phyloP scores from a whole-genome alignment of 176 grass and related monocot genomes.

The Saccharum spontaneum region DNA sequence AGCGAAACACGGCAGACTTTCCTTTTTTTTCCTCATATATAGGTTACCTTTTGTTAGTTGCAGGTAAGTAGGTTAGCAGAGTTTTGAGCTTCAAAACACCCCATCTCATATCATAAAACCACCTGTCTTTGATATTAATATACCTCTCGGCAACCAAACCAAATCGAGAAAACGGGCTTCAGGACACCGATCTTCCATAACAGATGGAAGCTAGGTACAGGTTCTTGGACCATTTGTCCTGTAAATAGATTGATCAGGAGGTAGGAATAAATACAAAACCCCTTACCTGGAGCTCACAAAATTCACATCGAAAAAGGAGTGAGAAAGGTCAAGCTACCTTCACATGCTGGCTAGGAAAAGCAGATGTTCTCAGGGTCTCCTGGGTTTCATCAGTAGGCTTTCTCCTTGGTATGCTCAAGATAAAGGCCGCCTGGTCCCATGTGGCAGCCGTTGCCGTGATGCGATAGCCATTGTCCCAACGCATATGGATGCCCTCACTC shows the following conservation, averaged over 20 bases:
- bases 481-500: constrained; percentile 90
- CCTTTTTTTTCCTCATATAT: constrained; percentile 22
- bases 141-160: constrained; percentile 17
- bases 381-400: constrained; percentile 94
- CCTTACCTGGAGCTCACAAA: background rate
- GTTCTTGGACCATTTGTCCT: constrained; percentile 98
- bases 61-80: constrained; percentile 45
- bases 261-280: background rate
- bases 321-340: constrained; percentile 56
- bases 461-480: constrained; percentile 88
- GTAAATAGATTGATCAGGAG: constrained; percentile 48
- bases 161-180: constrained; percentile 34
- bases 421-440: constrained; percentile 83
- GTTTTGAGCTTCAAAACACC: constrained; percentile 51
- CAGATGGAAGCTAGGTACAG: constrained; percentile 83
- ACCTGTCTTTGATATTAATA: constrained; percentile 25
- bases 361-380: constrained; percentile 90
- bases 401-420: constrained; percentile 77
- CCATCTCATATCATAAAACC: constrained; percentile 34
- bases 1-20: background rate
- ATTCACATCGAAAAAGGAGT: background rate
- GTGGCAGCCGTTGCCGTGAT: constrained; percentile 94
- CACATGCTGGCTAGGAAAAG: constrained; percentile 95
- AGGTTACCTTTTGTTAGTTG: constrained; percentile 46
- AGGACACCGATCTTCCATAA: constrained; percentile 95